Percentiles rank a stretch among this genome's conserved stretches.
These are phyloP conservation scores for Pholiota adiposa DNA, from an alignment of 1,284 basidiomycete species.

Conservation along the genomic window DNA sequence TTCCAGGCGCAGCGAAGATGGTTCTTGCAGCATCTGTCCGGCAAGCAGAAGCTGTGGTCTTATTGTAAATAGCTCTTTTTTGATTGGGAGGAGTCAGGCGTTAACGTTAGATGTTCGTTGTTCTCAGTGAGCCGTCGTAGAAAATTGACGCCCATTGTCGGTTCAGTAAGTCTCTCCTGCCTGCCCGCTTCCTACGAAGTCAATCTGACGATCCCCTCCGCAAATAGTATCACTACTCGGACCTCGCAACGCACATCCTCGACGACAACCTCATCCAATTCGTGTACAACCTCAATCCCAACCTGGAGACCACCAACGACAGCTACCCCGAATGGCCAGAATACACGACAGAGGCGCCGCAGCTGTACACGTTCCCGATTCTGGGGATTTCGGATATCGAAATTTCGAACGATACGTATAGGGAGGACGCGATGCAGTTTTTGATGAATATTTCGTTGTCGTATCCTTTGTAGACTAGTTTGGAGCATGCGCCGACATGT, in stretches of 20 bases:
- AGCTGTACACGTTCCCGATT: constrained; percentile 44
- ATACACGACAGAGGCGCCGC: constrained; percentile 41
- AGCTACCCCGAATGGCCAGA: constrained; percentile 58
- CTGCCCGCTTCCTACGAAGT: no score
- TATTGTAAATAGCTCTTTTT: no score
- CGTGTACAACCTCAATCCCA: constrained; percentile 49
- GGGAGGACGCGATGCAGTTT: constrained; percentile 41
- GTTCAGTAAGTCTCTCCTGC: constrained; percentile 10
- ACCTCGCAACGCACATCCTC: constrained; percentile 38
- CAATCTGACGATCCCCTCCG: no score
- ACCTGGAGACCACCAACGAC: constrained; percentile 32
- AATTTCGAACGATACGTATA: constrained; percentile 48
- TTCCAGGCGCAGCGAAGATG: constrained; percentile 56
- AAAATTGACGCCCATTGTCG: constrained; percentile 39
- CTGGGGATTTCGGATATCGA: constrained; percentile 32
- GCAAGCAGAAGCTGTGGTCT: constrained; percentile 48
- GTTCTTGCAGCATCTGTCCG: constrained; percentile 43
- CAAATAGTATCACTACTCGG: constrained; percentile 41
- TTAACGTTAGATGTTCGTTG: not conserved
- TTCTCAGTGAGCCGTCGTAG: constrained; percentile 43
- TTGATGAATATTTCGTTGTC: constrained; percentile 35
- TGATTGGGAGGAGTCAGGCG: no score
- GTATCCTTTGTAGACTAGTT: constrained; percentile 28
- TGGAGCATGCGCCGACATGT: no score
- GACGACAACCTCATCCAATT: constrained; percentile 48